Evolutionary conservation across 1,284 basidiomycete species (phyloP).

Genomic region (Marasmius fiardii): DNA sequence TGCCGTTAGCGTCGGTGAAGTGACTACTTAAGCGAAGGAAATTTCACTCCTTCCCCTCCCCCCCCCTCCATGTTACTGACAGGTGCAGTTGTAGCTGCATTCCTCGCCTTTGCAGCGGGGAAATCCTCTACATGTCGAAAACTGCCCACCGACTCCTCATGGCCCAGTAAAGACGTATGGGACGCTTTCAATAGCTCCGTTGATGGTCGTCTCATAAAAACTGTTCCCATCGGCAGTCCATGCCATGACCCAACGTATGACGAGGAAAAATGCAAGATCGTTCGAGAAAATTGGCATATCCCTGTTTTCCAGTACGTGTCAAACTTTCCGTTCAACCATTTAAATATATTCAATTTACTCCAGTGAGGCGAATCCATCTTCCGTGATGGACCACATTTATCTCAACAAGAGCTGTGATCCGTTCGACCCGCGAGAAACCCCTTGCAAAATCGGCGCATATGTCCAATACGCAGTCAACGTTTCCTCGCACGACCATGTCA

Average conservation of each 20-base stretch:
- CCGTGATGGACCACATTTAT: conserved; percentile 15
- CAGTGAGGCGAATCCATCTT: background rate
- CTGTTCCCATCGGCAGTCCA: conserved; percentile 18
- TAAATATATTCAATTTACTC: background rate
- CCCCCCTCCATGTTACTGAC: no score
- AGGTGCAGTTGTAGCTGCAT: no score
- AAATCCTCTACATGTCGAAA: background rate
- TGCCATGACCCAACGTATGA: conserved; percentile 17
- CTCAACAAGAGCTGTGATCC: conserved; percentile 23
- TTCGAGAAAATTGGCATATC: conserved; percentile 14
- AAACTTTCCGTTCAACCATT: background rate
- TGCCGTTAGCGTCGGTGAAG: no score
- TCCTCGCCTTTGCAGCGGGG: no score
- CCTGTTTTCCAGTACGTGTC: conserved; percentile 16
- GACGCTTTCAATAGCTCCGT: conserved; percentile 20
- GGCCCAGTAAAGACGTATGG: conserved; percentile 20
- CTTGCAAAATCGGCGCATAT: conserved; percentile 20
- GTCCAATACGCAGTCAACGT: conserved; percentile 22
- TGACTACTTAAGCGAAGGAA: no score
- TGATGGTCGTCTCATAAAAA: no score
- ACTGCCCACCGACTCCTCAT: conserved; percentile 15
- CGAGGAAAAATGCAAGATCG: conserved; percentile 5
- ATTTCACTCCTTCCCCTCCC: no score
- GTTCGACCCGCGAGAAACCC: conserved; percentile 13
- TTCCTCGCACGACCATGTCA: conserved; percentile 17